These are phyloP conservation scores for Paramecium pentaurelia DNA, from an alignment of 73 alveolate genomes.

Conservation along the genomic window DNA sequence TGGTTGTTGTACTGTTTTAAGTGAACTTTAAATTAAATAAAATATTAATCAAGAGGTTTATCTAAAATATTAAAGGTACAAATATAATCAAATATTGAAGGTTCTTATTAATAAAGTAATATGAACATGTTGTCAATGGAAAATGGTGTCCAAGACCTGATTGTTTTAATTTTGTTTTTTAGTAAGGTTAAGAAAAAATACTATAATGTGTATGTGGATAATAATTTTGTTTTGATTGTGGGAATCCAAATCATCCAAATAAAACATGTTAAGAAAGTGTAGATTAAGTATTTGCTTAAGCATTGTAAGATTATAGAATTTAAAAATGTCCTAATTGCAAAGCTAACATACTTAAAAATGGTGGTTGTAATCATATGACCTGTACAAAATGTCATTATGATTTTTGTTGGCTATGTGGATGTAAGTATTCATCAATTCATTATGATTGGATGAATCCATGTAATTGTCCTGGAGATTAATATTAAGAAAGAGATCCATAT, in stretches of 20 bases:
- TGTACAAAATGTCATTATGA: constrained; percentile 88
- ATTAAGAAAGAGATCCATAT: constrained; percentile 3
- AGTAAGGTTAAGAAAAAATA: background rate
- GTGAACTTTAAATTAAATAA: background rate
- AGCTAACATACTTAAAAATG: constrained; percentile 90
- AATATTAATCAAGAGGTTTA: background rate
- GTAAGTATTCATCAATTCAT: background rate
- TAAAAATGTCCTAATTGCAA: constrained; percentile 96
- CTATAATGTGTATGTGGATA: background rate
- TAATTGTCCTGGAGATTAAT: constrained; percentile 12
- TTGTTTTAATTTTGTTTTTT: background rate
- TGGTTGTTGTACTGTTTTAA: background rate
- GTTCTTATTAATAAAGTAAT: background rate
- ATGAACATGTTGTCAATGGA: background rate
- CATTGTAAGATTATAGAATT: constrained; percentile 61
- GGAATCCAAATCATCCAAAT: constrained; percentile 1
- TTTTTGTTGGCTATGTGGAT: constrained; percentile 91
- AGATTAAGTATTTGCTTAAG: background rate
- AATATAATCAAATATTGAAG: background rate
- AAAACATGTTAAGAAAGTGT: background rate
- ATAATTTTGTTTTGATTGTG: background rate
- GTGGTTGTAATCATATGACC: constrained; percentile 96
- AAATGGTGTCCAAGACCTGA: constrained; percentile 23
- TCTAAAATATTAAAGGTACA: background rate
- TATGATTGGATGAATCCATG: constrained; percentile 31